Base-by-base conservation (phyloP, 78 protist genomes). In the Reticulomyxa filosa region DNA sequence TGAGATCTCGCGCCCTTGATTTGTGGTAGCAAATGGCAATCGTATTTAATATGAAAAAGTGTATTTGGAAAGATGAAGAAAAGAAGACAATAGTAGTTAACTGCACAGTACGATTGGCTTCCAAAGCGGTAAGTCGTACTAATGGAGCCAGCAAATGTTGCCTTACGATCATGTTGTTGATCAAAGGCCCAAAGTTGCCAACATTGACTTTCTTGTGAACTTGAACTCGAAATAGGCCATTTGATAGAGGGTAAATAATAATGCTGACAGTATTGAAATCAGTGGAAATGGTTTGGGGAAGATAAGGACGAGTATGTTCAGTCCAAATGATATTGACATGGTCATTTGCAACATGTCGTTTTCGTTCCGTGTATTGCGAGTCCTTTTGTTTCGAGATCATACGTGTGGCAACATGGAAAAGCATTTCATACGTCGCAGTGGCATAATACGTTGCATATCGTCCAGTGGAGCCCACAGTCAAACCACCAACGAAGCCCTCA, bases 321-420 rank as follows among this genome's bases (percentile, higher is more conserved):
- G 38, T 36, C 62, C 69, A 75, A 57, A 76, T 48, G 38, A 76
- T 72, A 27, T 76, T 65, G 33, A 70, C 74, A 7, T 52, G 68
- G 35, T 76, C 80, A 35, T 76, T 76, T 4, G 80, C 80, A 32
- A 76, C 68, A 29, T 76, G 80, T 4, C 76, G 42, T 46, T 76
- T 76, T 56, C 73, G 70, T 42, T 72, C 75, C 52, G 63, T 76
- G 20, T 74, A 70, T 46, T 73, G 77, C 5, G 17, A 20, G 51
- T 72, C 77, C 6, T 25, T 38, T 11, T 11, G 55, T 35, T 62
- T 61, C 27, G 69, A 22, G 26, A 68, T 77, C 80, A 72, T 73
- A 13, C 13, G 4, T 26, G 80, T 65, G 3, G 76, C 80, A 20
- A 74, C 82, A 26, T 76, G 80, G 56, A 46, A 76, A n/a, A 74